Evolutionary conservation across 192 early-diverging fungal species (phyloP), one percentile per base, ranked within the genome.

Genomic region (Podila horticola): DNA sequence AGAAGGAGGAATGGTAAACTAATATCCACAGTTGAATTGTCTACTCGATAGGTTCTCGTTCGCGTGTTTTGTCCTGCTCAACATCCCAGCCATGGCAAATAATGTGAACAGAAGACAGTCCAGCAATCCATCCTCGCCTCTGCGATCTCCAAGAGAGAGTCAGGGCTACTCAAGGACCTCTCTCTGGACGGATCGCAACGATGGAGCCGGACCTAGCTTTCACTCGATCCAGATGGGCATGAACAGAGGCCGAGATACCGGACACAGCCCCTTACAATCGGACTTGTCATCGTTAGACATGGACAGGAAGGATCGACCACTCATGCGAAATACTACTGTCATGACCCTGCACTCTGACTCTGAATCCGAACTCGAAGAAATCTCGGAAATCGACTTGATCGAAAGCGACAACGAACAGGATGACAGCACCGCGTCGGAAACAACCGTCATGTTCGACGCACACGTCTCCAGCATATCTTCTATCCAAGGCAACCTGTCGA

Each of bases 331-430:
- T 15, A 76, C 74, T 7, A 76, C 74, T 0, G 74, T 76, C 34
- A 76, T 70, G 74, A 70, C 74, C 8, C 62, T 76, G 1, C 74
- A 69, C 31, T 76, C 74, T 26, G 68, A 71, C 41, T 77, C 74
- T 28, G 74, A 77, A 17, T 38, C 57, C 9, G 64, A 62, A 24
- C 58, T 62, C 6, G 74, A 77, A 2, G 64, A 66, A 20, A 22
- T 22, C 15, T 24, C 34, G 12, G 24, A 41, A 2, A n/a, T 28
- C 20, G 41, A 24, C 33, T 26, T 10, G 2, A 55, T 55, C 5
- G 24, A 24, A n/a, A 55, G 24, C n/a, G 52, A 55, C 52, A 55
- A 26, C 22, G 52, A 55, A 2, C 8, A 26, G 20, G n/a, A 26
- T 11, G 24, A 55, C 11, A 6, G 8, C 24, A 38, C 6, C 33